These are phyloP conservation scores for Globisporangium ultimum DNA, from an alignment of 352 stramenopile species.

Conservation along the genomic window DNA sequence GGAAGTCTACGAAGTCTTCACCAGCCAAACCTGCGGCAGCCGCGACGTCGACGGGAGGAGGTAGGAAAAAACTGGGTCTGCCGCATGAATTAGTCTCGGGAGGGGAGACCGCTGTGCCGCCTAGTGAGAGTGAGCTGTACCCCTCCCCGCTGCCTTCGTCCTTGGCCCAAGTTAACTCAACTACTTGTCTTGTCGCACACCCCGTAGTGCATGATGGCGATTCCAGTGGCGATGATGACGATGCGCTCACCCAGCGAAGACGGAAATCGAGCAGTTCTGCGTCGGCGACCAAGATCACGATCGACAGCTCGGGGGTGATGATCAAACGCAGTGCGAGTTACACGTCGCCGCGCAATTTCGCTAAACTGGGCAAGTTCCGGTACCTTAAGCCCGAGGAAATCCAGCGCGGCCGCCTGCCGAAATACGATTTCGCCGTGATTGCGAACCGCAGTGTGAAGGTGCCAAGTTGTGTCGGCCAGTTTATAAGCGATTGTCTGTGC, in stretches of 20 bases:
- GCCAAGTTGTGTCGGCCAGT: conserved; percentile 26
- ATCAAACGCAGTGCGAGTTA: conserved; percentile 16
- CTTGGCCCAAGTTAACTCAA: conserved; percentile 45
- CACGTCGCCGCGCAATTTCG: conserved; percentile 20
- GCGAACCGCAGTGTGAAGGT: conserved; percentile 62
- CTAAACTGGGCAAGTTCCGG: conserved; percentile 45
- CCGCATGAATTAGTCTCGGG: background rate
- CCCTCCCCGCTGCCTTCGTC: conserved; percentile 9
- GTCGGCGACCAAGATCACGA: conserved; percentile 10
- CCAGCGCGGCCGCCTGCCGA: conserved; percentile 40
- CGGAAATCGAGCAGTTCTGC: conserved; percentile 10
- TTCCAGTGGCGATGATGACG: conserved; percentile 22
- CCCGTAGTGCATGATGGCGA: conserved; percentile 28
- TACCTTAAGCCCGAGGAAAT: conserved; percentile 86
- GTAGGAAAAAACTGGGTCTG: conserved; percentile 8
- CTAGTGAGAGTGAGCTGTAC: conserved; percentile 11
- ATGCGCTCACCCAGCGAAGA: conserved; percentile 12
- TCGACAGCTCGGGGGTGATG: background rate
- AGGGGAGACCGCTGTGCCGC: conserved; percentile 12
- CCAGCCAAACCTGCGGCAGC: background rate
- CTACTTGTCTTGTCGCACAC: conserved; percentile 50
- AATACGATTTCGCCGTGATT: conserved; percentile 83
- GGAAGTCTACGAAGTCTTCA: background rate
- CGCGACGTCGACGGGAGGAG: conserved; percentile 7
- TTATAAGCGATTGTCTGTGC: conserved; percentile 28